Conservation (phyloP, 2,329 filamentous ascomycete genomes). For the Calcarisporium arbuscula region DNA sequence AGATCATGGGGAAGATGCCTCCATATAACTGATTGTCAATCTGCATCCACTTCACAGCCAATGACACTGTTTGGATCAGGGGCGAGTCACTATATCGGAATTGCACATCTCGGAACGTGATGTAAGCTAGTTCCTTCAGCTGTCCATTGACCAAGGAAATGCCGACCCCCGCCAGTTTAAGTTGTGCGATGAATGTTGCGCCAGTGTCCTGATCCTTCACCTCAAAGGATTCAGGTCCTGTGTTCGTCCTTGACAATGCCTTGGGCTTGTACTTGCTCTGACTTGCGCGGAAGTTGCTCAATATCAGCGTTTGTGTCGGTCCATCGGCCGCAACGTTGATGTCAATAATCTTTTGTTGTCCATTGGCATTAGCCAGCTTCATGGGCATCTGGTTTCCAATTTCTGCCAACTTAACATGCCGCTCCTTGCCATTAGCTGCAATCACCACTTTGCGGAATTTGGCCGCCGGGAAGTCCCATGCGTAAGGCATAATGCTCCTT, state of each 20-base stretch:
- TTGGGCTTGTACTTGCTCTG: slow-evolving; percentile 78
- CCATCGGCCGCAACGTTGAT: slow-evolving; percentile 94
- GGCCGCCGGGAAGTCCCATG: slow-evolving; percentile 98
- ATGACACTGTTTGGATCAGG: slow-evolving; percentile 83
- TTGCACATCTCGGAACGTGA: slow-evolving; percentile 87
- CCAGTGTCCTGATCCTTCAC: slow-evolving; percentile 87
- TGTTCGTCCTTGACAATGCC: slow-evolving; percentile 42
- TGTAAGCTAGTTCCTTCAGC: slow-evolving; percentile 83
- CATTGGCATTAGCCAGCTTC: slow-evolving; percentile 67
- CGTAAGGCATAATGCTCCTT: slow-evolving; percentile 97
- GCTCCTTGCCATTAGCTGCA: slow-evolving; percentile 45
- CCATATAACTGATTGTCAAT: slow-evolving; percentile 98
- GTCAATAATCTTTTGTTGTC: slow-evolving; percentile 83
- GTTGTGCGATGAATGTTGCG: slow-evolving; percentile 80
- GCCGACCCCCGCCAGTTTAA: slow-evolving; percentile 84
- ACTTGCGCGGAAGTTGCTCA: slow-evolving; percentile 89
- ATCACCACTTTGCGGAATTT: slow-evolving; percentile 92
- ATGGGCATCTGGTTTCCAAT: slow-evolving; percentile 95
- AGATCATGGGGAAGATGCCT: slow-evolving; percentile 92
- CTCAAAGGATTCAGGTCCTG: slow-evolving; percentile 63
- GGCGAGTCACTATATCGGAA: slow-evolving; percentile 90
- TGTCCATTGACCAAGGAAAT: slow-evolving; percentile 91
- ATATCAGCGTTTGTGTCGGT: slow-evolving; percentile 86
- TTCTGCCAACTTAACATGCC: slow-evolving; percentile 90
- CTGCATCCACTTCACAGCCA: slow-evolving; percentile 97